Base-by-base conservation (phyloP, 1,284 basidiomycete genomes). In the Thecaphora thlaspeos region DNA sequence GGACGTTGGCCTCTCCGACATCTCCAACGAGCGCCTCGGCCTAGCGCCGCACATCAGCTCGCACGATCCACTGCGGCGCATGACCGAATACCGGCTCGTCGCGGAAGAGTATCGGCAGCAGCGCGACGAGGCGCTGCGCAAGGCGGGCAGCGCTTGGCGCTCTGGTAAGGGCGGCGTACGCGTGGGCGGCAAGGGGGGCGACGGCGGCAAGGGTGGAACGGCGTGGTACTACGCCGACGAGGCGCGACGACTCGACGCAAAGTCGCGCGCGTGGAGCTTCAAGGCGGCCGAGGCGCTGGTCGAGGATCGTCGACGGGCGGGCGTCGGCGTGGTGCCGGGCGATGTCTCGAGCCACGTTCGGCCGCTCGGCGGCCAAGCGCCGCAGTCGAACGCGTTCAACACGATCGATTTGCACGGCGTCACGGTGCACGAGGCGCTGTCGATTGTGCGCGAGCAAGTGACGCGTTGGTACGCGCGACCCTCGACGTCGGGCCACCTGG, bases 391-490 rank as follows among this genome's bases (percentile, higher is more conserved):
- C 3, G 48, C 56, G 24, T 64, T 42, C 38, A 59, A 71, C 39
- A 64, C 61, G 1, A 69, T 80, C 34, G 79, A 80, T 41, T 54
- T 80, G 23, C 79, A 80, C 48, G 71, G 73, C 14, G 55, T 80
- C 17, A 78, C 72, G 19, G 67, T 79, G 23, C 65, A 75, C 43
- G 76, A 80, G 36, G 75, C 78, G 3, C 56, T 79, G 4, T 68
- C 63, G n/a, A 71, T 79, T 38, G 74, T 77, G 12, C 48, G 66
- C 23, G 76, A 78, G 43, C 55, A 60, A 18, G 61, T 77, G 32
- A 69, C 68, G 12, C 48, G 48, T 10, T 78, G 78, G 77, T 73
- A 71, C 52, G 43, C 71, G 0, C 42, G 41, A 12, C 59, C 60
- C 4, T 47, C 42, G 1, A 47, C 65, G 11, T 48, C 48, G 9